A percentile compares a stretch with the other conserved stretches of the same genome.
Evolutionary conservation across 2,329 filamentous ascomycete species (phyloP).

Genomic region (Colletotrichum nymphaeae): DNA sequence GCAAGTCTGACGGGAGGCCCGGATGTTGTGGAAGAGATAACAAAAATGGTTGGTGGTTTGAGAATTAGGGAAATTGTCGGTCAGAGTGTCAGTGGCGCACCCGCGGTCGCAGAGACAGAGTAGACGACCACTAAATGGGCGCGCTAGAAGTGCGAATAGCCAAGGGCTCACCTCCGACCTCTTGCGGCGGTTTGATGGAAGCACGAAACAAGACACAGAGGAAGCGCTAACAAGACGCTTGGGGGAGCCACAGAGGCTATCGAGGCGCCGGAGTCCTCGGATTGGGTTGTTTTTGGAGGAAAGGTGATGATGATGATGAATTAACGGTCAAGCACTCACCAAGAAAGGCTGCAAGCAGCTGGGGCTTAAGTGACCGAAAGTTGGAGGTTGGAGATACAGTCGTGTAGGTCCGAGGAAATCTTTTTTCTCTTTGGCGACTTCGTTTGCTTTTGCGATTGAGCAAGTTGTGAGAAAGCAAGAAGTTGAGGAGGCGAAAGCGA

Average conservation of each 20-base stretch:
- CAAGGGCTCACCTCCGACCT: constrained; percentile 6
- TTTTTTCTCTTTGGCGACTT: neutral
- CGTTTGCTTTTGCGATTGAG: neutral
- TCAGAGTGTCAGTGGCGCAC: constrained; percentile 34
- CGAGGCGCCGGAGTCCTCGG: constrained; percentile 15
- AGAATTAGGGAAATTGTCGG: constrained; percentile 31
- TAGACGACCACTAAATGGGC: constrained; percentile 28
- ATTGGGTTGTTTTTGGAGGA: constrained; percentile 24
- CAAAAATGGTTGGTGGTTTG: constrained; percentile 21
- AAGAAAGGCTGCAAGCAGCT: constrained; percentile 8
- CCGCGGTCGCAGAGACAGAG: constrained; percentile 20
- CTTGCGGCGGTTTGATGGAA: constrained; percentile 20
- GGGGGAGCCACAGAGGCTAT: constrained; percentile 22
- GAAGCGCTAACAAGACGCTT: constrained; percentile 27
- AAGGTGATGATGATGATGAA: constrained; percentile 2
- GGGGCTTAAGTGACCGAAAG: neutral
- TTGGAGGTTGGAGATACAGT: neutral
- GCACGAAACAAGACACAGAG: constrained; percentile 13
- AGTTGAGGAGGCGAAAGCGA: neutral
- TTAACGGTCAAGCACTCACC: constrained; percentile 32
- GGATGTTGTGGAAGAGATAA: constrained; percentile 30
- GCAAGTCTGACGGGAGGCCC: neutral
- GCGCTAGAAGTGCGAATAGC: constrained; percentile 11
- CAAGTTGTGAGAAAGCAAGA: neutral
- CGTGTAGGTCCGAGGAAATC: neutral